Conservation (phyloP, 176 grass and related monocot genomes). For the Chrysopogon serrulatus region DNA sequence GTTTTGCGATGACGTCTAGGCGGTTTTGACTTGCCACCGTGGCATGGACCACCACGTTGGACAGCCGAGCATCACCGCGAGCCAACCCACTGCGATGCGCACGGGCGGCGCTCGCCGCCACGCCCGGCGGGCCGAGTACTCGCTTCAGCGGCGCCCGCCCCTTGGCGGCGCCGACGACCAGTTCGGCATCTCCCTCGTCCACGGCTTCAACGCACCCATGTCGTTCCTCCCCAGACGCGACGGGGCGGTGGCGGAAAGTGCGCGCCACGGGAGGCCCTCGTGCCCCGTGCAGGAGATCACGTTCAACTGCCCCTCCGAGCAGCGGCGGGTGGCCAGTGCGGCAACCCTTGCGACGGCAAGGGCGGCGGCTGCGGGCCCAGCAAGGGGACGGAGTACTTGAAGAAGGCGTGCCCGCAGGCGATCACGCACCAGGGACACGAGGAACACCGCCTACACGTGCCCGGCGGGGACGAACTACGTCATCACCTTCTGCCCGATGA, state of each 20-base stretch:
- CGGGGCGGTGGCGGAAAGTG: background rate
- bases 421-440: constrained; percentile 27
- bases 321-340: constrained; percentile 26
- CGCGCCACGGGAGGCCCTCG: background rate
- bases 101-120: constrained; percentile 10
- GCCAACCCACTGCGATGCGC: no score
- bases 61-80: no score
- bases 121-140: constrained; percentile 41
- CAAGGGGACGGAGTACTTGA: constrained; percentile 38
- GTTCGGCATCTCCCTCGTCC: constrained; percentile 42
- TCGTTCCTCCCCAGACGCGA: constrained; percentile 13
- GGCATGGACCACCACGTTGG: no score
- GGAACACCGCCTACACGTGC: constrained; percentile 29
- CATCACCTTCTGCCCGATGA: constrained; percentile 52
- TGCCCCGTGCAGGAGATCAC: constrained; percentile 6
- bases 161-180: constrained; percentile 1
- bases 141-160: background rate
- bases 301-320: constrained; percentile 16
- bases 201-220: constrained; percentile 54
- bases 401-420: constrained; percentile 25
- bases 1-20: no score
- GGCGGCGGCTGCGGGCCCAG: constrained; percentile 11
- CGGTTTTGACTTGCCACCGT: no score
- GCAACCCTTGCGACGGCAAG: constrained; percentile 3
- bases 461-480: constrained; percentile 35